Percentiles rank a stretch among this genome's conserved stretches.
These are phyloP conservation scores for Spathaspora arborariae DNA, from an alignment of 805 yeast genomes.

Conservation along the genomic window DNA sequence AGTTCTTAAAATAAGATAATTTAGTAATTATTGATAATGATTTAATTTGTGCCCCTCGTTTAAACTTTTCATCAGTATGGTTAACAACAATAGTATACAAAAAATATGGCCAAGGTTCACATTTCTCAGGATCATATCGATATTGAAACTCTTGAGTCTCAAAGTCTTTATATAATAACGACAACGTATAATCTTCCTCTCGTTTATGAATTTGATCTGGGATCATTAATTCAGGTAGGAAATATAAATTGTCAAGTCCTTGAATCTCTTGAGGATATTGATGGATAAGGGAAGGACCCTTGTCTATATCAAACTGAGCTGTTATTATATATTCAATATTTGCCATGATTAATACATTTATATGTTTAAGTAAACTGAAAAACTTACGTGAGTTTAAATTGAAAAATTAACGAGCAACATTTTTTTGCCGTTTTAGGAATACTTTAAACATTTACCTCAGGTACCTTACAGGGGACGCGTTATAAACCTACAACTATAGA, in stretches of 20 bases:
- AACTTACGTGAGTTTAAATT: too few species aligned
- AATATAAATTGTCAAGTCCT: constrained; percentile 31
- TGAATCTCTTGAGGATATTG: constrained; percentile 39
- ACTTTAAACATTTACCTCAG: too few species aligned
- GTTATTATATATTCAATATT: constrained; percentile 58
- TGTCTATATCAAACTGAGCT: constrained; percentile 75
- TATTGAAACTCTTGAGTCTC: constrained; percentile 38
- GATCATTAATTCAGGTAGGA: constrained; percentile 54
- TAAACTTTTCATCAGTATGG: constrained; percentile 39
- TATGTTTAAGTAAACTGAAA: too few species aligned
- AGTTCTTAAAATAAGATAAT: constrained; percentile 48
- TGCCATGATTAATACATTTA: constrained; percentile 6
- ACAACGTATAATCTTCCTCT: constrained; percentile 55
- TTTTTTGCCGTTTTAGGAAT: too few species aligned
- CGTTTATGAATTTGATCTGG: constrained; percentile 59
- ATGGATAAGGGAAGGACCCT: constrained; percentile 63
- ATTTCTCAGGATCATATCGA: constrained; percentile 22
- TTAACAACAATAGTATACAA: constrained; percentile 54
- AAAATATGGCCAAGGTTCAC: constrained; percentile 44
- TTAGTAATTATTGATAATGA: constrained; percentile 57
- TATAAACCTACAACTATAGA: too few species aligned
- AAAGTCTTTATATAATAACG: constrained; percentile 46
- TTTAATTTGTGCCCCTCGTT: constrained; percentile 59
- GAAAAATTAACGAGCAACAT: too few species aligned
- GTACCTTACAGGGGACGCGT: too few species aligned